These are phyloP conservation scores for Boechera stricta DNA, from an alignment of 345 rosid species.

Conservation along the genomic window DNA sequence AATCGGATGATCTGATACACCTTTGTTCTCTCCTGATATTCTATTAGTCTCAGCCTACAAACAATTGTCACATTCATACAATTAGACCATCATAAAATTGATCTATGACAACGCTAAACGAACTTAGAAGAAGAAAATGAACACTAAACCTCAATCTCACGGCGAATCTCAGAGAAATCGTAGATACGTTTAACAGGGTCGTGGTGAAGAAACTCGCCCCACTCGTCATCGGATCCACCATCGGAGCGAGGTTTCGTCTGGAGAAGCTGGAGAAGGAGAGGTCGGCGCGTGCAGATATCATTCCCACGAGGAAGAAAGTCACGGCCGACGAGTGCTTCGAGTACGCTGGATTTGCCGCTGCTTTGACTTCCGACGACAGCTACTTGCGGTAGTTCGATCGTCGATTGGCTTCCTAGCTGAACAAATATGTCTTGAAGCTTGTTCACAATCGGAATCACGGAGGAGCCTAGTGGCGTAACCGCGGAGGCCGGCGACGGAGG, in stretches of 20 bases:
- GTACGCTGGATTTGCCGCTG: slow-evolving; percentile 96
- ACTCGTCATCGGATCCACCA: slow-evolving; percentile 77
- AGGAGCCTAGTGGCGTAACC: slow-evolving; percentile 67
- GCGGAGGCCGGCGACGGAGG: slow-evolving; percentile 19
- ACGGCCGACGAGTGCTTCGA: slow-evolving; percentile 94
- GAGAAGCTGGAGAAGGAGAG: slow-evolving; percentile 85
- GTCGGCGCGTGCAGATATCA: slow-evolving; percentile 92
- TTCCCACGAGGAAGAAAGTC: slow-evolving; percentile 91
- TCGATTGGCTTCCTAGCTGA: slow-evolving; percentile 84
- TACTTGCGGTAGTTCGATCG: slow-evolving; percentile 94
- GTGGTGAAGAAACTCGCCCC: slow-evolving; percentile 91
- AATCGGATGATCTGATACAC: slow-evolving; percentile 89
- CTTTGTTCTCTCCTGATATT: slow-evolving; percentile 91
- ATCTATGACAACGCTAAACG: not conserved
- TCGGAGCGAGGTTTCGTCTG: slow-evolving; percentile 63
- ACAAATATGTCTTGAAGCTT: slow-evolving; percentile 94
- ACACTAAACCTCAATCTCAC: slow-evolving; percentile 73
- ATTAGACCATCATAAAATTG: not conserved
- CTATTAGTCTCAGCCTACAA: slow-evolving; percentile 82
- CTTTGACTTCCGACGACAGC: slow-evolving; percentile 97
- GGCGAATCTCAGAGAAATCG: slow-evolving; percentile 87
- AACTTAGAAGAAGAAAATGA: not conserved
- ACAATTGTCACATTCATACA: not conserved
- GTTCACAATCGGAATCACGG: slow-evolving; percentile 93
- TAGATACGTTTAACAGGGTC: slow-evolving; percentile 48